Evolutionary conservation across 257 asterid genomes (phyloP), one percentile per base, ranked within the genome.

Genomic region (Primulina tabacum): DNA sequence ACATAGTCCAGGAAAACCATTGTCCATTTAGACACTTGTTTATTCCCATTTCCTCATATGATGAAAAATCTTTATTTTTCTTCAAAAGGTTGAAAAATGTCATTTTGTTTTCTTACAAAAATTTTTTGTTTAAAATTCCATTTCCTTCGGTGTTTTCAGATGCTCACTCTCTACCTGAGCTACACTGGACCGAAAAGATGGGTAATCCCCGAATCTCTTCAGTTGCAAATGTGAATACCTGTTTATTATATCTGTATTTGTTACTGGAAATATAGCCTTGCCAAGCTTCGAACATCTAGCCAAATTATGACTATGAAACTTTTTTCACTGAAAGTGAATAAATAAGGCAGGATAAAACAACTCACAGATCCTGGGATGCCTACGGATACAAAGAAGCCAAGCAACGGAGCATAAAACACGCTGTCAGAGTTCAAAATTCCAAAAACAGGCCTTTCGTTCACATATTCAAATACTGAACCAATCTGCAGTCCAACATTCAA

Each of bases 351-450:
- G 40, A 64, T 6, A 3, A 47, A 69, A 18, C 3, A 60, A 76
- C 91, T 81, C 74, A 90, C 99, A 53, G 99, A 84, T 66, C 90
- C 61, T 12, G 99, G 99, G 72, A 93, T 80, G 77, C 97, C 99
- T 2, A 95, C 83, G 74, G 90, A 71, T 20, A 82, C 96, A 71
- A 93, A 93, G 83, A 93, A 89, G 0, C 99, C 99, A 57, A 93
- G 96, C 83, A 93, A 53, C 0, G 97, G 99, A 80, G 92, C 90
- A 82, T 93, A 93, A 74, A 90, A 81, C 20, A 80, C 73, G 67
- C 92, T 93, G 76, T 93, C 97, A 30, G 97, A 64, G 64, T 83
- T 82, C 92, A 93, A 26, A 61, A 94, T 76, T 65, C 99, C 97
- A 74, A 94, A 94, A 26, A 85, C 92, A 17, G 99, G 96, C 67